Percentiles rank a stretch among this genome's conserved stretches.
Evolutionary conservation across 2,329 filamentous ascomycete genomes (phyloP).

Genomic region (Exophiala sp.): DNA sequence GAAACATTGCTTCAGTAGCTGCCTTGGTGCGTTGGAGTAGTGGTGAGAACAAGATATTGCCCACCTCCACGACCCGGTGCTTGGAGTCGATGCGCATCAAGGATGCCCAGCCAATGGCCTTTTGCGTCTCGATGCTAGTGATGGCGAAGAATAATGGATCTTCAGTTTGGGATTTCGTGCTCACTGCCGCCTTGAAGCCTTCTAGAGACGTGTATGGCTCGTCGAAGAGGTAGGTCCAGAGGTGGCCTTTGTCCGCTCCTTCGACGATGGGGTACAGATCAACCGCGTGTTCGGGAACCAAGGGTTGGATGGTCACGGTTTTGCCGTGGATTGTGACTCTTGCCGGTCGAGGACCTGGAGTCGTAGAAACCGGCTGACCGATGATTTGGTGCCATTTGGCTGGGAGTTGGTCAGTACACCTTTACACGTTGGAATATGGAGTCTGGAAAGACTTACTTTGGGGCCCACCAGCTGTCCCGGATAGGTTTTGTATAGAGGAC

Average conservation of each 20-base stretch:
- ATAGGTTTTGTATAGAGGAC: background rate
- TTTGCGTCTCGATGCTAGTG: slow-evolving; percentile 34
- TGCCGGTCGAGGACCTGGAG: slow-evolving; percentile 13
- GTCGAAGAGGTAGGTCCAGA: slow-evolving; percentile 42
- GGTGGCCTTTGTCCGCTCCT: slow-evolving; percentile 25
- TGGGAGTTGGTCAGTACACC: too few relatives aligned
- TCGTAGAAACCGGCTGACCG: slow-evolving; percentile 12
- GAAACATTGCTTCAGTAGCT: slow-evolving; percentile 54
- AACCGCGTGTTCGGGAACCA: slow-evolving; percentile 30
- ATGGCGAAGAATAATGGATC: slow-evolving; percentile 45
- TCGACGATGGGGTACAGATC: slow-evolving; percentile 32
- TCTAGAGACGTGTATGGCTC: slow-evolving; percentile 34
- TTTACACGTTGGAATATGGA: too few relatives aligned
- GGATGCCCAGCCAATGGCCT: slow-evolving; percentile 40
- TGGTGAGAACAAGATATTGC: slow-evolving; percentile 49
- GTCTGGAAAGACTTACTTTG: slow-evolving; percentile 1
- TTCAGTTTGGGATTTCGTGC: slow-evolving; percentile 26
- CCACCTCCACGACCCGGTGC: slow-evolving; percentile 53
- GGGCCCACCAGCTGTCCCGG: background rate
- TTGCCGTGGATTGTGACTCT: slow-evolving; percentile 25
- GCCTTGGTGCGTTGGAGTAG: slow-evolving; percentile 49
- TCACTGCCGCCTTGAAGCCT: slow-evolving; percentile 32
- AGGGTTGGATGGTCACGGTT: slow-evolving; percentile 31
- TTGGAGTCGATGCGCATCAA: slow-evolving; percentile 45
- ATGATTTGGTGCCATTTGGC: slow-evolving; percentile 15